Conservation (phyloP, 139 green algal genomes). For the Volvox africanus region DNA sequence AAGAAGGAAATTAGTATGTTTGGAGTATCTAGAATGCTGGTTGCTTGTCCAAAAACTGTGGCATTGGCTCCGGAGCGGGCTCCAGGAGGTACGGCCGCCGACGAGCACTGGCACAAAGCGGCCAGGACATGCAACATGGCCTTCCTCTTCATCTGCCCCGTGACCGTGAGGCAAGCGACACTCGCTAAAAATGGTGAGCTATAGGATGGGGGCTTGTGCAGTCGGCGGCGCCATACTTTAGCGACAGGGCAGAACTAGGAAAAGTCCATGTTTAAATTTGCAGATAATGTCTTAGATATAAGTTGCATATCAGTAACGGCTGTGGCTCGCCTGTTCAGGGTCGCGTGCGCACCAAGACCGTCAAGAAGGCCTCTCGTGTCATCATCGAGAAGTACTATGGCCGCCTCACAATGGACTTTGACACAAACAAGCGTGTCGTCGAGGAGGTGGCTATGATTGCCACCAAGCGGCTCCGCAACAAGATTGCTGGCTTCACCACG, state of each 20-base stretch:
- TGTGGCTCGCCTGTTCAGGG: constrained; percentile 69
- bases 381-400: constrained; percentile 99
- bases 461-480: constrained; percentile 98
- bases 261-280: not conserved
- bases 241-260: not conserved
- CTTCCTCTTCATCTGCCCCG: constrained; percentile 41
- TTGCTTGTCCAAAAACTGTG: too few relatives aligned
- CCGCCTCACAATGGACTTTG: constrained; percentile 95
- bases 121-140: not conserved
- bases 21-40: too few relatives aligned
- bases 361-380: constrained; percentile 96
- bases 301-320: not conserved
- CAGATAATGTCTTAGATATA: not conserved
- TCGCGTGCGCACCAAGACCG: constrained; percentile 99
- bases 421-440: constrained; percentile 97
- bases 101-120: not conserved
- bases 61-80: not conserved
- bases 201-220: not conserved
- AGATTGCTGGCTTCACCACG: constrained; percentile 99
- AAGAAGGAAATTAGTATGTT: too few relatives aligned
- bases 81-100: not conserved
- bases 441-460: constrained; percentile 99
- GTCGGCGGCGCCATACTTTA: not conserved
- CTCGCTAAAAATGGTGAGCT: constrained; percentile 42
- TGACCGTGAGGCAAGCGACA: constrained; percentile 13